phyloP scores from a whole-genome alignment of 2,329 filamentous ascomycete species.

The Ceratocystis variospora region DNA sequence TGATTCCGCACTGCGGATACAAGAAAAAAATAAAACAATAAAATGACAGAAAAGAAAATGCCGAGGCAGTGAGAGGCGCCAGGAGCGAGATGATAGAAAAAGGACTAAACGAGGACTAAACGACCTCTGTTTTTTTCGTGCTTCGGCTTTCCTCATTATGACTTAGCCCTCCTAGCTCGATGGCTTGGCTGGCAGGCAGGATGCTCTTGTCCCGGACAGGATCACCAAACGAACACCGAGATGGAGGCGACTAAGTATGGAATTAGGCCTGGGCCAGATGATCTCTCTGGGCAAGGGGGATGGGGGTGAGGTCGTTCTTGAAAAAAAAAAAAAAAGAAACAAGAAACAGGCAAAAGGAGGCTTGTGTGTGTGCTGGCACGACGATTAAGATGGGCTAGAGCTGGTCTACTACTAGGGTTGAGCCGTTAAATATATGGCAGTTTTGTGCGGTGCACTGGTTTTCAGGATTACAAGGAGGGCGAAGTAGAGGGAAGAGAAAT shows the following conservation, averaged over 20 bases:
- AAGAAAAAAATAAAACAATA: not conserved
- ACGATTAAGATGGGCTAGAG: not conserved
- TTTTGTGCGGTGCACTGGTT: too few species aligned
- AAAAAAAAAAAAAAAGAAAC: not conserved
- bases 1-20: not conserved
- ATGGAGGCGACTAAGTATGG: not conserved
- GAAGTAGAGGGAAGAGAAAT: not conserved
- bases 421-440: too few species aligned
- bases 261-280: not conserved
- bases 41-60: not conserved
- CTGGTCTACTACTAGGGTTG: not conserved
- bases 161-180: not conserved
- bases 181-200: not conserved
- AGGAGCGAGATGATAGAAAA: not conserved
- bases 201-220: not conserved
- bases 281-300: not conserved
- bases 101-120: not conserved
- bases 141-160: not conserved
- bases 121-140: not conserved
- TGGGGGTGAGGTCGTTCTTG: not conserved
- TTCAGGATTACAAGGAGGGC: not conserved
- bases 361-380: not conserved
- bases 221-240: conserved; percentile 7
- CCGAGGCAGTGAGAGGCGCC: not conserved
- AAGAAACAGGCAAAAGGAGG: not conserved